phyloP scores from a whole-genome alignment of 1,284 basidiomycete species.

The Bondarzewia mesenterica region DNA sequence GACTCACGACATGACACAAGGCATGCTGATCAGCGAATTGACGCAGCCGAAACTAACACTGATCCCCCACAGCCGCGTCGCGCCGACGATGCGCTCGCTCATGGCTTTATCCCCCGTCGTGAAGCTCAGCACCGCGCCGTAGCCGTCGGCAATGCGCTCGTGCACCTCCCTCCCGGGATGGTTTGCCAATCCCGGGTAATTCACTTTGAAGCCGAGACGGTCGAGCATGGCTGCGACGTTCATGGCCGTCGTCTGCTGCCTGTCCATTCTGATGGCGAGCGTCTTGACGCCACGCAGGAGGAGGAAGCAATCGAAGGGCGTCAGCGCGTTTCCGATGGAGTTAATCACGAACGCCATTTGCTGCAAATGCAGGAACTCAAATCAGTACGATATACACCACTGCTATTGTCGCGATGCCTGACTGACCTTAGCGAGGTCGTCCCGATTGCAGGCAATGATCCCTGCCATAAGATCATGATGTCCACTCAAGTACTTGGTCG shows the following conservation, averaged over 20 bases:
- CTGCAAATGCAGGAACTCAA: constrained; percentile 32
- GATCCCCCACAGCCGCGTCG: constrained; percentile 93
- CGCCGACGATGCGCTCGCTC: constrained; percentile 90
- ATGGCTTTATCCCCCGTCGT: constrained; percentile 88
- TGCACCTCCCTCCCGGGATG: constrained; percentile 88
- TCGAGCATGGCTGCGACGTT: constrained; percentile 86
- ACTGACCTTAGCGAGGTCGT: constrained; percentile 80
- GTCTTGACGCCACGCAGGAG: constrained; percentile 96
- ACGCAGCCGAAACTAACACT: constrained; percentile 98
- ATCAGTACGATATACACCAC: no score
- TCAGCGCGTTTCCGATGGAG: constrained; percentile 93
- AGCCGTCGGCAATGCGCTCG: constrained; percentile 81
- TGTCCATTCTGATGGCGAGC: constrained; percentile 92
- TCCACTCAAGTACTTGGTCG: constrained; percentile 95
- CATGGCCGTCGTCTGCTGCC: constrained; percentile 82
- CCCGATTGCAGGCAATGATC: constrained; percentile 85
- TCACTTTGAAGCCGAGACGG: constrained; percentile 83
- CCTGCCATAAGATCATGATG: constrained; percentile 99
- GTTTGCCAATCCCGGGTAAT: constrained; percentile 86
- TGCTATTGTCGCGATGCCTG: no score
- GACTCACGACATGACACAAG: constrained; percentile 97
- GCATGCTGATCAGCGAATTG: constrained; percentile 98
- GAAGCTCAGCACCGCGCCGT: constrained; percentile 93
- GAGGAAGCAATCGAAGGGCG: constrained; percentile 95
- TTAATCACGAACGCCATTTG: constrained; percentile 91